Evolutionary conservation across 2,329 filamentous ascomycete genomes (phyloP).

Genomic region (Pyrenochaeta sp.): DNA sequence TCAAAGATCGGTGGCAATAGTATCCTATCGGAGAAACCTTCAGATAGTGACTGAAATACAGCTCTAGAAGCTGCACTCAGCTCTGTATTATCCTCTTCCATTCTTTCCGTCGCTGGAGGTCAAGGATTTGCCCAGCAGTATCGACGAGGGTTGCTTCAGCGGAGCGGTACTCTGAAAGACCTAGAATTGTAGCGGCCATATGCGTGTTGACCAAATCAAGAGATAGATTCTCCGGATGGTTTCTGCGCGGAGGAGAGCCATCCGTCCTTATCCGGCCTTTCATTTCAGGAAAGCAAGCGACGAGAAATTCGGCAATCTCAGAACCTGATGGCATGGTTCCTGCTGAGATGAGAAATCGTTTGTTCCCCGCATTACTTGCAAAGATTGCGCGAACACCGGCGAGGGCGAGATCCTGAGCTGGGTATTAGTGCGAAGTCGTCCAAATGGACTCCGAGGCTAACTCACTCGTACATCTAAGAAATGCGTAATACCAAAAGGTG

Average conservation of each 20-base stretch:
- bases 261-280: constrained; percentile 21
- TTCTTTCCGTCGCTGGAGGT: constrained; percentile 32
- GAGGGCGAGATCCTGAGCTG: constrained; percentile 34
- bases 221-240: constrained; percentile 11
- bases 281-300: constrained; percentile 34
- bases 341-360: constrained; percentile 35
- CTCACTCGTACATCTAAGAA: constrained; percentile 42
- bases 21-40: neutral
- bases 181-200: constrained; percentile 30
- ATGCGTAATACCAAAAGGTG: constrained; percentile 34
- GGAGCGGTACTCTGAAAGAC: constrained; percentile 26
- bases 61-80: constrained; percentile 4
- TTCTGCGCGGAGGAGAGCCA: constrained; percentile 19
- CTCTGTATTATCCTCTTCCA: constrained; percentile 34
- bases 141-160: constrained; percentile 36
- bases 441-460: constrained; percentile 2
- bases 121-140: constrained; percentile 33
- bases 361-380: constrained; percentile 31
- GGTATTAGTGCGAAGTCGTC: constrained; percentile 16
- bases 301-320: constrained; percentile 30
- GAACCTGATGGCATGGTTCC: constrained; percentile 31
- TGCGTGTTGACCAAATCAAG: constrained; percentile 30
- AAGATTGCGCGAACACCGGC: constrained; percentile 35
- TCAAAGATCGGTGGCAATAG: neutral
- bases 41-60: neutral